A percentile compares a stretch with the other conserved stretches of the same genome.
Evolutionary conservation across 1,284 basidiomycete genomes (phyloP).

Genomic region (Ganoderma sinense): DNA sequence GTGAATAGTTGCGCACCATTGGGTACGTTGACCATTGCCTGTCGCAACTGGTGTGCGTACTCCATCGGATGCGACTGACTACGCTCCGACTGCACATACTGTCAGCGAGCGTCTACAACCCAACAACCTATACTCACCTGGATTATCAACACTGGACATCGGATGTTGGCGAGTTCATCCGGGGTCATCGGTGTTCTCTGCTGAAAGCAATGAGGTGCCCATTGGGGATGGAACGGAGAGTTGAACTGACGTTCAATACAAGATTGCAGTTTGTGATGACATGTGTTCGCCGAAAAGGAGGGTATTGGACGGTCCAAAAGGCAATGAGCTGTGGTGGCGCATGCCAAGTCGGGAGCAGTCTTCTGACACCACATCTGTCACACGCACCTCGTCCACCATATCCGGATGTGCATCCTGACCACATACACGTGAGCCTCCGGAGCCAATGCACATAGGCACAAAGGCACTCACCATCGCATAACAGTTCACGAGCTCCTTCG

Average conservation of each 20-base stretch:
- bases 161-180: constrained; percentile 58
- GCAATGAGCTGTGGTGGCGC: constrained; percentile 57
- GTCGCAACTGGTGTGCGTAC: constrained; percentile 62
- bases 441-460: background rate
- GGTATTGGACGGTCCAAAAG: constrained; percentile 64
- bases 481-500: constrained; percentile 61
- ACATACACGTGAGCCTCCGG: background rate
- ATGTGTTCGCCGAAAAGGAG: constrained; percentile 60
- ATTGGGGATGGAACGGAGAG: background rate
- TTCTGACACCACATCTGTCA: constrained; percentile 24
- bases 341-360: constrained; percentile 13
- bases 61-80: constrained; percentile 61
- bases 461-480: constrained; percentile 58
- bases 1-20: constrained; percentile 59
- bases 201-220: background rate
- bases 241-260: constrained; percentile 61
- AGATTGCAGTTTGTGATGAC: constrained; percentile 62
- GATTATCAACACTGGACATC: constrained; percentile 72
- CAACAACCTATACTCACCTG: constrained; percentile 54
- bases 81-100: constrained; percentile 58
- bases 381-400: constrained; percentile 63
- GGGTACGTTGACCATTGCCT: constrained; percentile 56
- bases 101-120: background rate
- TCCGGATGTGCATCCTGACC: constrained; percentile 46
- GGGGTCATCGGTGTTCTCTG: constrained; percentile 62